Percentiles rank a stretch among this genome's conserved stretches.
These are phyloP conservation scores for Pleurostoma richardsiae DNA, from an alignment of 2,329 filamentous ascomycete genomes.

Conservation along the genomic window DNA sequence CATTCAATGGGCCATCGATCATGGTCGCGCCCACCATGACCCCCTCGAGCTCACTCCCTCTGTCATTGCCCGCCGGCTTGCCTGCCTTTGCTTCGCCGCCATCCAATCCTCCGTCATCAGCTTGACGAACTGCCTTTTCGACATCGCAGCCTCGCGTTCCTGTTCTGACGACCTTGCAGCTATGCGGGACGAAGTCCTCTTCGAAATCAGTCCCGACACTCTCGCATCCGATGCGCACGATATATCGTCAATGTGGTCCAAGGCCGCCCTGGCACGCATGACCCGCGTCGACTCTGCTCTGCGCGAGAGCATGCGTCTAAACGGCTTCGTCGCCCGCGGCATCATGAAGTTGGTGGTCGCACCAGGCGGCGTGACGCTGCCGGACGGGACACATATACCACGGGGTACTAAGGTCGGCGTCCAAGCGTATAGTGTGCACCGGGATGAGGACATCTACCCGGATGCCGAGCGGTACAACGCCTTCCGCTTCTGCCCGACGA, in stretches of 20 bases:
- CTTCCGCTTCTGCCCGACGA: slow-evolving; percentile 24
- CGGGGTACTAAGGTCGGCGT: slow-evolving; percentile 27
- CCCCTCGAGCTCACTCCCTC: slow-evolving; percentile 19
- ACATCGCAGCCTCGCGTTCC: slow-evolving; percentile 23
- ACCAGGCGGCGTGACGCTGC: slow-evolving; percentile 22
- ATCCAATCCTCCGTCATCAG: slow-evolving; percentile 33
- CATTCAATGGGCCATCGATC: slow-evolving; percentile 30
- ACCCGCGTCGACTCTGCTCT: slow-evolving; percentile 32
- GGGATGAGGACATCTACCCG: slow-evolving; percentile 23
- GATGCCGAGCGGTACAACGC: slow-evolving; percentile 26
- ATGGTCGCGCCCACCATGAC: slow-evolving; percentile 23
- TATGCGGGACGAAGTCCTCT: slow-evolving; percentile 28
- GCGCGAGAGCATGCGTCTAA: slow-evolving; percentile 34
- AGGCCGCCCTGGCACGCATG: slow-evolving; percentile 27
- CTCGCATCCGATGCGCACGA: not conserved
- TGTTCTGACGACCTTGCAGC: slow-evolving; percentile 14
- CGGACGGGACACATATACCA: slow-evolving; percentile 24
- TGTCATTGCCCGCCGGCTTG: slow-evolving; percentile 25
- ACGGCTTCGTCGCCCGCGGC: slow-evolving; percentile 28
- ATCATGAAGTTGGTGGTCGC: slow-evolving; percentile 28
- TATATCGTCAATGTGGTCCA: slow-evolving; percentile 21
- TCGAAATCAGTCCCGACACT: slow-evolving; percentile 1
- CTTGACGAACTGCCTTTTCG: slow-evolving; percentile 29
- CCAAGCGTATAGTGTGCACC: slow-evolving; percentile 25
- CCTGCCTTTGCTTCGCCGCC: slow-evolving; percentile 27